Evolutionary conservation across 2,329 filamentous ascomycete species (phyloP).

Genomic region (Xylaria sp.): DNA sequence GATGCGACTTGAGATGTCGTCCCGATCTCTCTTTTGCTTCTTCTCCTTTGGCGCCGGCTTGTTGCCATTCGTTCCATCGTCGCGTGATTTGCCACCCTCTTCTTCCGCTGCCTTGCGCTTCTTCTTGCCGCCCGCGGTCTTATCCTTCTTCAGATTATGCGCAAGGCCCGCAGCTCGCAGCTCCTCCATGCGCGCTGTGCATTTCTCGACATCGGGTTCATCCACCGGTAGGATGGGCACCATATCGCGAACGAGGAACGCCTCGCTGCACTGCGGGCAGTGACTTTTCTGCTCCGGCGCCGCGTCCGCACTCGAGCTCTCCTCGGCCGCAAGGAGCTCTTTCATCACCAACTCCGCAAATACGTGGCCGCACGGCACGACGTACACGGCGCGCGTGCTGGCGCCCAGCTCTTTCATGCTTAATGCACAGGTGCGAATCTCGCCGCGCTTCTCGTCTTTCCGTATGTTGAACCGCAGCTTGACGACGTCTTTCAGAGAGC

Average conservation of each 20-base stretch:
- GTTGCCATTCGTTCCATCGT: conserved; percentile 28
- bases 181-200: conserved; percentile 73
- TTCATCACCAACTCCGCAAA: conserved; percentile 89
- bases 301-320: conserved; percentile 8
- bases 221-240: conserved; percentile 82
- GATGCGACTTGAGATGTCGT: conserved; percentile 67
- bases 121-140: conserved; percentile 74
- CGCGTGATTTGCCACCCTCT: conserved; percentile 49
- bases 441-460: conserved; percentile 55
- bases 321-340: conserved; percentile 65
- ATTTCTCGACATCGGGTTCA: conserved; percentile 73
- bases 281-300: conserved; percentile 56
- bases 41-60: conserved; percentile 63
- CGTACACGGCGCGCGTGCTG: conserved; percentile 80
- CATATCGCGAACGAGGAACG: conserved; percentile 78
- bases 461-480: conserved; percentile 74
- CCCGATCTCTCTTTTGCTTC: conserved; percentile 49
- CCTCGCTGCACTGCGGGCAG: conserved; percentile 78
- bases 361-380: conserved; percentile 95
- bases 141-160: conserved; percentile 88
- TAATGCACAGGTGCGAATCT: conserved; percentile 84
- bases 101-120: conserved; percentile 59
- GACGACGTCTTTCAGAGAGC: conserved; percentile 84
- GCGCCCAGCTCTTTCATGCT: conserved; percentile 88
- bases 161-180: conserved; percentile 78